Evolutionary conservation across 352 stramenopile species (phyloP), one percentile per base, ranked within the genome.

Genomic region (Pythium dissotocum): DNA sequence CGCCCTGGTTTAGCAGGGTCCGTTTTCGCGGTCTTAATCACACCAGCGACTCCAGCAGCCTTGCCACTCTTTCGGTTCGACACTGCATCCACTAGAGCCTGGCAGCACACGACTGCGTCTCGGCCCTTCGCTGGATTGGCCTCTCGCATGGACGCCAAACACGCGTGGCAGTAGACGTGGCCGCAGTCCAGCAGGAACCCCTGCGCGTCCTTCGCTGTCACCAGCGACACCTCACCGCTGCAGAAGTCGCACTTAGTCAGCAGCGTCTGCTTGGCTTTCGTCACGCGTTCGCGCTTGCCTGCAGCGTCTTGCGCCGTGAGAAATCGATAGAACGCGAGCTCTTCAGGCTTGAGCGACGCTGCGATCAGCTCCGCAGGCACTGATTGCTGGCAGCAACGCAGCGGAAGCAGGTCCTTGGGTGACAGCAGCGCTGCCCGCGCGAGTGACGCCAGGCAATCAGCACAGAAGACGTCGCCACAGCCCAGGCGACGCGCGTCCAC

Each of bases 271-370:
- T 36, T 40, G 33, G 13, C 36, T 7, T 12, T 21, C 10, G 21
- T 35, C 21, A 63, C 63, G n/a, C 21, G 14, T 12, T 18, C 36
- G 14, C 60, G 60, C 60, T 40, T 53, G 4, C 12, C 33, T 8
- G 32, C 13, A 5, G 36, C 32, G 5, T 38, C 14, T 49, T 67
- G 14, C 33, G 64, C 64, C 21, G 54, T 57, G 28, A 78, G 12
- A 32, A 88, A 57, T 30, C 70, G 80, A 32, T 89, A 88, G 58
- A 84, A 89, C 4, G 49, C 59, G 4, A 77, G 32, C 70, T 88
- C 79, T n/a, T 67, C 61, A 13, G 68, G 46, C 18, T 75, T 70
- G 18, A 88, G 35, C 32, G 82, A 72, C 13, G 66, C 48, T 0
- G 35, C 53, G 14, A 88, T 38, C 49, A 70, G 73, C 18, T 79